These are phyloP conservation scores for Hyphopichia fennica DNA, from an alignment of 1,139 yeast species.

Conservation along the genomic window DNA sequence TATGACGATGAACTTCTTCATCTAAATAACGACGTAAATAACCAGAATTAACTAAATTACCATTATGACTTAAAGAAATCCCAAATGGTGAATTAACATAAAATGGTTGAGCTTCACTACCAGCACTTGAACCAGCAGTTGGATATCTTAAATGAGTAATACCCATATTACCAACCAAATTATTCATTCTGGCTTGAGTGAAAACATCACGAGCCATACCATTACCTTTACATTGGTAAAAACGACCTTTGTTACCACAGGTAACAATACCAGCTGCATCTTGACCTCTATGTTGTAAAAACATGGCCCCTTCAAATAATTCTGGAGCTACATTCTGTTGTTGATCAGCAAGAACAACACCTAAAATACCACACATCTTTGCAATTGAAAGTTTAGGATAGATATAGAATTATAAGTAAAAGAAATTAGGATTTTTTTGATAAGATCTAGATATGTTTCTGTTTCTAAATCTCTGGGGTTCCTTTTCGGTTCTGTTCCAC, in stretches of 20 bases:
- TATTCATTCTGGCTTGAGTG: slow-evolving; percentile 75
- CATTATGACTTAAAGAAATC: slow-evolving; percentile 85
- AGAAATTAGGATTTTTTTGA: no score
- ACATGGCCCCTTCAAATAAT: slow-evolving; percentile 88
- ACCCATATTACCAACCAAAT: slow-evolving; percentile 92
- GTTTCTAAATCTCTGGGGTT: no score
- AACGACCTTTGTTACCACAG: slow-evolving; percentile 89
- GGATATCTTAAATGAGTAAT: slow-evolving; percentile 94
- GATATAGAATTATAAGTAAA: no score
- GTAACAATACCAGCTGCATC: slow-evolving; percentile 99
- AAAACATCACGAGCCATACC: slow-evolving; percentile 99
- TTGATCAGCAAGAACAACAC: slow-evolving; percentile 80
- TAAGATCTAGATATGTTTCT: no score
- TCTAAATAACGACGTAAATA: slow-evolving; percentile 79
- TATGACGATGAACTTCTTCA: slow-evolving; percentile 93
- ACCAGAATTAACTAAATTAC: slow-evolving; percentile 86
- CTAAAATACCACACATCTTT: slow-evolving; percentile 94
- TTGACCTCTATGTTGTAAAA: slow-evolving; percentile 96
- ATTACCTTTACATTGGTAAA: slow-evolving; percentile 97
- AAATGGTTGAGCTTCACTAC: slow-evolving; percentile 97
- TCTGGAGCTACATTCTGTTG: slow-evolving; percentile 79
- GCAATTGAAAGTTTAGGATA: no score
- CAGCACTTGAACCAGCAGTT: slow-evolving; percentile 97
- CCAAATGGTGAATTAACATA: slow-evolving; percentile 98
- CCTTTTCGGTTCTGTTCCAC: no score